A percentile compares a stretch with the other conserved stretches of the same genome.
These are phyloP conservation scores for Platismatia glauca DNA, from an alignment of 495 filamentous ascomycete species.

Conservation along the genomic window DNA sequence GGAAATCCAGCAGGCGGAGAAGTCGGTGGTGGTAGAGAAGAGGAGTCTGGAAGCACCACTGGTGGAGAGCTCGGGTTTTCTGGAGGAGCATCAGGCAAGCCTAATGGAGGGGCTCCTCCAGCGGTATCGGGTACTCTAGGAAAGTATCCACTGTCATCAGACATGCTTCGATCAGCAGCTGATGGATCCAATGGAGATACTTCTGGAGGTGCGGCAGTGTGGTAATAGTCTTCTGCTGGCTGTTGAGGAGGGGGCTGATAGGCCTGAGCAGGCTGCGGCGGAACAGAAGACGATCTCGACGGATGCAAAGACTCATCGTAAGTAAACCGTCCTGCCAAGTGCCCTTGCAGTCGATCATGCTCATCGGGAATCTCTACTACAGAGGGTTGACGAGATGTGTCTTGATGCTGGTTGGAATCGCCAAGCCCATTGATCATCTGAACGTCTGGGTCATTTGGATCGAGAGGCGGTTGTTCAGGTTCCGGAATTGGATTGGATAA, in stretches of 20 bases:
- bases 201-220: conserved; percentile 24
- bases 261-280: conserved; percentile 27
- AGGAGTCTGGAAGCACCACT: conserved; percentile 35
- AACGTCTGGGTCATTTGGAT: conserved; percentile 55
- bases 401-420: conserved; percentile 25
- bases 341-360: conserved; percentile 32
- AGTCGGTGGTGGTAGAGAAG: conserved; percentile 17
- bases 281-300: conserved; percentile 39
- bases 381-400: conserved; percentile 44
- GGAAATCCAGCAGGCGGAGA: conserved; percentile 17
- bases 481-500: conserved; percentile 66
- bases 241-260: conserved; percentile 15
- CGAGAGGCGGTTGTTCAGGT: conserved; percentile 39
- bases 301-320: conserved; percentile 44
- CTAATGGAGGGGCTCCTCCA: not conserved
- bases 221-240: conserved; percentile 24
- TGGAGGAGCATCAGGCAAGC: conserved; percentile 13
- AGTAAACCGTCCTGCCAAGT: conserved; percentile 33
- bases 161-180: conserved; percentile 26
- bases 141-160: conserved; percentile 47
- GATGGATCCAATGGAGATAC: conserved; percentile 34
- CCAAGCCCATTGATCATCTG: conserved; percentile 39
- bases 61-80: conserved; percentile 18
- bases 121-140: conserved; percentile 33
- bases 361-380: conserved; percentile 48